phyloP scores from a whole-genome alignment of 768 basidiomycete genomes.

The Pleurotus giganteus region DNA sequence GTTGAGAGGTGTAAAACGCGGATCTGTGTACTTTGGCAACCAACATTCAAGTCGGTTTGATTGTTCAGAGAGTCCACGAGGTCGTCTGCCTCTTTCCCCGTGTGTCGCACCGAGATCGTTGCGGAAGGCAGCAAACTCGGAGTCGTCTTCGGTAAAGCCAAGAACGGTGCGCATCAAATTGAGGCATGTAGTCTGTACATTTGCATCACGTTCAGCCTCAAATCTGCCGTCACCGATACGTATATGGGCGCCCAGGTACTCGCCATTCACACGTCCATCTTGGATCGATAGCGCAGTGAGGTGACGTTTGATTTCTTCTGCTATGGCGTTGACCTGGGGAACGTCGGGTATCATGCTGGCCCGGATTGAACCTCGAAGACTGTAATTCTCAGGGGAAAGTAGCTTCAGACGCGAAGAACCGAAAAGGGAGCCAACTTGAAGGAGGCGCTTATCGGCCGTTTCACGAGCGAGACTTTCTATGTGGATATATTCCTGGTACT shows the following conservation, averaged over 20 bases:
- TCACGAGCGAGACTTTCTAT: constrained; percentile 37
- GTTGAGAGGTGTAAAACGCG: constrained; percentile 38
- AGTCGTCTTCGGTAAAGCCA: constrained; percentile 33
- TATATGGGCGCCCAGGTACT: constrained; percentile 64
- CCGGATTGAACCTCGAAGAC: constrained; percentile 47
- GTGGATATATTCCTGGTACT: constrained; percentile 41
- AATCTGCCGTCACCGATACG: constrained; percentile 72
- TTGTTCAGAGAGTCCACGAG: constrained; percentile 10
- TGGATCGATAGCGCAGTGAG: constrained; percentile 19
- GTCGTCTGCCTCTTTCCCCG: constrained; percentile 14
- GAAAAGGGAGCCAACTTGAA: constrained; percentile 76
- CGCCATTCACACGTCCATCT: constrained; percentile 23
- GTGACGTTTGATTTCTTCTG: constrained; percentile 38
- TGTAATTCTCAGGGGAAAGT: constrained; percentile 31
- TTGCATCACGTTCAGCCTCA: constrained; percentile 34
- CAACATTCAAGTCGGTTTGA: constrained; percentile 34
- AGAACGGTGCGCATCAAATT: constrained; percentile 50
- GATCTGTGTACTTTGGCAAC: constrained; percentile 30
- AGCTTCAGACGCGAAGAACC: constrained; percentile 69
- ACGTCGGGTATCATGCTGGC: constrained; percentile 58
- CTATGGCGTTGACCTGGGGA: constrained; percentile 39
- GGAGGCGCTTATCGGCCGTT: constrained; percentile 41
- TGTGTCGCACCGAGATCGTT: constrained; percentile 21
- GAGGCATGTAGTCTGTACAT: constrained; percentile 53
- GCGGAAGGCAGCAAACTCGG: constrained; percentile 25